These are phyloP conservation scores for Marasmius tenuissimus DNA, from an alignment of 1,284 basidiomycete genomes.

Conservation along the genomic window DNA sequence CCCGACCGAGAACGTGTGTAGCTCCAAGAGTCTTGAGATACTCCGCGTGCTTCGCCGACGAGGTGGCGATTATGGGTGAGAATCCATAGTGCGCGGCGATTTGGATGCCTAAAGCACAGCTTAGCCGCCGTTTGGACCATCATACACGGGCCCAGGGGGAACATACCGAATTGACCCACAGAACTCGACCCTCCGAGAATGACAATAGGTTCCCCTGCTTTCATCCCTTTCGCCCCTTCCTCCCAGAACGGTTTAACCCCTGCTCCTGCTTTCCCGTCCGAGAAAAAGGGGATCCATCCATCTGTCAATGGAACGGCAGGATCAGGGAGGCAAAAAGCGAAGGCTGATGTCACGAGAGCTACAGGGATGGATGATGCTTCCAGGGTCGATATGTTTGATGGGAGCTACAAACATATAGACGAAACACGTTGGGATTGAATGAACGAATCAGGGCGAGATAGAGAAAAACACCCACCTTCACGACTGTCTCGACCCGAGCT, in stretches of 20 bases:
- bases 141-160: neutral
- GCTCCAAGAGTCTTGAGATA: no score
- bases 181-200: slow-evolving; percentile 27
- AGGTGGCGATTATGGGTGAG: no score
- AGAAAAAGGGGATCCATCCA: slow-evolving; percentile 26
- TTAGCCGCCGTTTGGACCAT: no score
- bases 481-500: slow-evolving; percentile 35
- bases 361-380: slow-evolving; percentile 22
- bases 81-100: neutral
- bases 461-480: slow-evolving; percentile 32
- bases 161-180: slow-evolving; percentile 28
- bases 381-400: slow-evolving; percentile 15
- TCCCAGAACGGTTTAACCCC: slow-evolving; percentile 29
- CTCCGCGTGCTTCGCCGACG: no score
- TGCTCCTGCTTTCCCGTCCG: slow-evolving; percentile 26
- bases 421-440: neutral
- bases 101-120: neutral
- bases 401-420: neutral
- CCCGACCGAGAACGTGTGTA: no score
- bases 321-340: neutral
- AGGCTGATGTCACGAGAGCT: neutral
- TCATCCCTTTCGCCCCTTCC: slow-evolving; percentile 29
- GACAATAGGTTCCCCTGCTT: slow-evolving; percentile 20
- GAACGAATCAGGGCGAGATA: slow-evolving; percentile 1
- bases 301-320: neutral